Percentiles rank a stretch among this genome's conserved stretches.
Conservation (phyloP, 768 basidiomycete species). For the Megacollybia marginata region DNA sequence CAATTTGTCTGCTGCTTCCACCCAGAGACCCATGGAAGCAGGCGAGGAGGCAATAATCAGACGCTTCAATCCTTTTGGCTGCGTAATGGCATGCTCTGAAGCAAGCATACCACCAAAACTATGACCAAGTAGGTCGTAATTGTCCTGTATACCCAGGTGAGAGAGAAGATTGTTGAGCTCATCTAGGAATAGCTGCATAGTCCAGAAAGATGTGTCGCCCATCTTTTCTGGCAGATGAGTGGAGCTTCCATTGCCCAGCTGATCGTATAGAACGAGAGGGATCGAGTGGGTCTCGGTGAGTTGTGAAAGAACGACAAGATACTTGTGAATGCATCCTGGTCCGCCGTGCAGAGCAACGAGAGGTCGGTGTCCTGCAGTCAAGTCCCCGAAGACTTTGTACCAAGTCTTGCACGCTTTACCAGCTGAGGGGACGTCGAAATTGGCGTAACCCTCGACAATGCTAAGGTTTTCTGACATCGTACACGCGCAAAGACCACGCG, state of each 20-base stretch:
- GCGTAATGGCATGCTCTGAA: conserved; percentile 12
- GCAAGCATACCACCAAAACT: conserved; percentile 40
- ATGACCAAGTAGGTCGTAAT: conserved; percentile 32
- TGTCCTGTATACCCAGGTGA: conserved; percentile 27
- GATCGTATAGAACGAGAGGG: conserved; percentile 39
- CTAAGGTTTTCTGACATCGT: background rate
- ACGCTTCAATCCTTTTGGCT: conserved; percentile 23
- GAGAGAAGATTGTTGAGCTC: conserved; percentile 29
- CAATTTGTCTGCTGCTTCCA: conserved; percentile 14
- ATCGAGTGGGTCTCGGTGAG: conserved; percentile 22
- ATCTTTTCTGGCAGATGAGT: conserved; percentile 35
- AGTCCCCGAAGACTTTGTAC: conserved; percentile 31
- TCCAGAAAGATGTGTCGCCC: conserved; percentile 32
- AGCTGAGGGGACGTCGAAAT: conserved; percentile 16
- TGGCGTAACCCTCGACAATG: conserved; percentile 18
- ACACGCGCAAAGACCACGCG: too few species aligned
- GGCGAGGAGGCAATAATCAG: conserved; percentile 21
- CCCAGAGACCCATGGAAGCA: conserved; percentile 22
- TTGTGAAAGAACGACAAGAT: conserved; percentile 26
- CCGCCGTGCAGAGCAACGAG: conserved; percentile 38
- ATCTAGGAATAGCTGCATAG: conserved; percentile 28
- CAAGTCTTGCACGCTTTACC: conserved; percentile 29
- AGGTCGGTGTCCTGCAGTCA: conserved; percentile 19
- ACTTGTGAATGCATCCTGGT: conserved; percentile 29
- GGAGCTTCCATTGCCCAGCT: conserved; percentile 34